Evolutionary conservation across 352 stramenopile genomes (phyloP).

Genomic region (Plasmopara muralis): DNA sequence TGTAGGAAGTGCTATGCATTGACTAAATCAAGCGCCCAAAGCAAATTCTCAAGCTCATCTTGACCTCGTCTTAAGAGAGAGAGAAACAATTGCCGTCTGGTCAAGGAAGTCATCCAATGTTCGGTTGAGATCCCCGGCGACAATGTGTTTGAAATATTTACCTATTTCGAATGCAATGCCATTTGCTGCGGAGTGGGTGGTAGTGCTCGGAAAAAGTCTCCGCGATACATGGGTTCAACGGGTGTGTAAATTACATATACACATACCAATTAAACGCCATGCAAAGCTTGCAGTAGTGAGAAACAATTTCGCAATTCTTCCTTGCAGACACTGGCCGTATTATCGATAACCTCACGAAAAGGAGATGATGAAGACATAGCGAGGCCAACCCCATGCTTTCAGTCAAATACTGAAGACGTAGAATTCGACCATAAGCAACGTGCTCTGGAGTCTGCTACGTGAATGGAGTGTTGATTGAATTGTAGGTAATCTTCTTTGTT

Average conservation of each 20-base stretch:
- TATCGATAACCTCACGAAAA: not conserved
- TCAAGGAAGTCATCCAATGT: not conserved
- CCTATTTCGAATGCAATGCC: not conserved
- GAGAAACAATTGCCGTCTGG: not conserved
- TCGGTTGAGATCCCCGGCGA: not conserved
- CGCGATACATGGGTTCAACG: not conserved
- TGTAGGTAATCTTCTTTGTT: not conserved
- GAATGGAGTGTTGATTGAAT: not conserved
- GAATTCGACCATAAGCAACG: not conserved
- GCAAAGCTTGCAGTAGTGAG: not conserved
- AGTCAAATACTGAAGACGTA: not conserved
- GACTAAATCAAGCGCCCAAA: not conserved
- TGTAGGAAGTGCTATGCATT: conserved; percentile 12
- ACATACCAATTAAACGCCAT: not conserved
- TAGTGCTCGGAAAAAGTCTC: not conserved
- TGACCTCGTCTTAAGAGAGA: not conserved
- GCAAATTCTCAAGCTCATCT: not conserved
- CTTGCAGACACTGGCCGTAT: not conserved
- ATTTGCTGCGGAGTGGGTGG: not conserved
- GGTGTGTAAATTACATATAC: not conserved
- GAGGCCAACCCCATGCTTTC: not conserved
- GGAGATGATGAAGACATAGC: not conserved
- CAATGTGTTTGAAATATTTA: not conserved
- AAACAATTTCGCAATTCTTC: not conserved
- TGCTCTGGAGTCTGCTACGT: not conserved